Percentiles rank a stretch among this genome's conserved stretches.
These are phyloP conservation scores for Rhamnella rubrinervis DNA, from an alignment of 331 rosid genomes.

Conservation along the genomic window DNA sequence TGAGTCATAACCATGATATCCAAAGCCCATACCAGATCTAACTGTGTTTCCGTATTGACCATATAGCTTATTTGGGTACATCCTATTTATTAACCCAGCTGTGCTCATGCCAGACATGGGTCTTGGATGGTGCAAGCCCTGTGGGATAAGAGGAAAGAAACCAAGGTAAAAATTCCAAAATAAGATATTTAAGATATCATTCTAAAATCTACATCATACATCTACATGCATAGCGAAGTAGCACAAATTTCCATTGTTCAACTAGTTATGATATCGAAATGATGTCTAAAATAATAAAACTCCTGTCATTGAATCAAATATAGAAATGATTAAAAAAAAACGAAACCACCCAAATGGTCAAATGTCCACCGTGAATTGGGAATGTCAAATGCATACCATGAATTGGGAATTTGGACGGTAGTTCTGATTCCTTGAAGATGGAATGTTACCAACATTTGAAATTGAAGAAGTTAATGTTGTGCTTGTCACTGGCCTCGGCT, in stretches of 20 bases:
- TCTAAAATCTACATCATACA: neutral
- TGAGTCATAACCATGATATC: conserved; percentile 71
- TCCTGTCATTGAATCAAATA: neutral
- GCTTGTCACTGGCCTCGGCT: conserved; percentile 57
- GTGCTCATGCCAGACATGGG: conserved; percentile 69
- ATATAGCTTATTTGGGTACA: conserved; percentile 69
- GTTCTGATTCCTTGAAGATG: conserved; percentile 68
- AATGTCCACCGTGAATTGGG: conserved; percentile 58
- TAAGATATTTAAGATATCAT: no score
- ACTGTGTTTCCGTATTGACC: conserved; percentile 70
- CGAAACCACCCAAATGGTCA: no score
- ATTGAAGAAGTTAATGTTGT: conserved; percentile 48
- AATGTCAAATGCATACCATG: conserved; percentile 44
- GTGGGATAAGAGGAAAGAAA: neutral
- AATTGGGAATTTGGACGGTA: conserved; percentile 72
- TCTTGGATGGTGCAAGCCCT: conserved; percentile 87
- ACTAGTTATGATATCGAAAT: neutral
- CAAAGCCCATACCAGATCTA: conserved; percentile 75
- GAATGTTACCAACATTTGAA: conserved; percentile 48
- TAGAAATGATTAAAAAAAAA: neutral
- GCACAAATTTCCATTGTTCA: neutral
- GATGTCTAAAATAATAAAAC: neutral
- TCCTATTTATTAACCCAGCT: conserved; percentile 57
- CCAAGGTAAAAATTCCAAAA: neutral
- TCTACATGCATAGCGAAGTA: neutral